phyloP scores from a whole-genome alignment of 1,284 basidiomycete genomes.

The Peniophora sp. region DNA sequence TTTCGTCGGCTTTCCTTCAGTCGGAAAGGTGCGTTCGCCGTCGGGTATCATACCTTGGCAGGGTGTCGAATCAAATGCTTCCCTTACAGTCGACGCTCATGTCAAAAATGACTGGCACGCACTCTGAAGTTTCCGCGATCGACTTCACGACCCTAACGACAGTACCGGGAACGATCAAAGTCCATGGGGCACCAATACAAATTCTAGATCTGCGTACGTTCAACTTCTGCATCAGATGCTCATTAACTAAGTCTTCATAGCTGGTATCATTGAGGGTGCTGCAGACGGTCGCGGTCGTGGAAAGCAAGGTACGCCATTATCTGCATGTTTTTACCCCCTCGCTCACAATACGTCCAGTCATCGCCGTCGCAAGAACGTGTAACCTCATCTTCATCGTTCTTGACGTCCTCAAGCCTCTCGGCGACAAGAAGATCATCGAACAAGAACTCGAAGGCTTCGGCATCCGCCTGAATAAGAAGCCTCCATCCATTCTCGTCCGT shows the following conservation, averaged over 20 bases:
- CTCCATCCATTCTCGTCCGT: conserved; percentile 83
- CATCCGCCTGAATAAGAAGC: conserved; percentile 92
- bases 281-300: conserved; percentile 98
- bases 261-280: conserved; percentile 98
- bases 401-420: conserved; percentile 94
- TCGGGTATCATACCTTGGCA: too few relatives aligned
- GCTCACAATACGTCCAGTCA: conserved; percentile 36
- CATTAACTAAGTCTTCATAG: conserved; percentile 27
- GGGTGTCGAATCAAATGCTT: conserved; percentile 7
- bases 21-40: conserved; percentile 62
- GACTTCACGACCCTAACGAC: conserved; percentile 95
- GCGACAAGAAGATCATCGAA: conserved; percentile 91
- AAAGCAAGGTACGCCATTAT: conserved; percentile 74
- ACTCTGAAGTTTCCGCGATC: conserved; percentile 96
- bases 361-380: conserved; percentile 94
- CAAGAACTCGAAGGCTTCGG: conserved; percentile 94
- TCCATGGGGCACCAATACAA: conserved; percentile 90
- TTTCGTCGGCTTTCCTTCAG: conserved; percentile 86
- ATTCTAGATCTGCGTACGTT: conserved; percentile 75
- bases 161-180: conserved; percentile 92
- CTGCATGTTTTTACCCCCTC: conserved; percentile 2
- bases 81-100: conserved; percentile 80
- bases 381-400: conserved; percentile 98
- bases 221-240: conserved; percentile 7
- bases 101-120: conserved; percentile 97